Conservation (phyloP, 2,329 filamentous ascomycete genomes). For the Nemania sp. region DNA sequence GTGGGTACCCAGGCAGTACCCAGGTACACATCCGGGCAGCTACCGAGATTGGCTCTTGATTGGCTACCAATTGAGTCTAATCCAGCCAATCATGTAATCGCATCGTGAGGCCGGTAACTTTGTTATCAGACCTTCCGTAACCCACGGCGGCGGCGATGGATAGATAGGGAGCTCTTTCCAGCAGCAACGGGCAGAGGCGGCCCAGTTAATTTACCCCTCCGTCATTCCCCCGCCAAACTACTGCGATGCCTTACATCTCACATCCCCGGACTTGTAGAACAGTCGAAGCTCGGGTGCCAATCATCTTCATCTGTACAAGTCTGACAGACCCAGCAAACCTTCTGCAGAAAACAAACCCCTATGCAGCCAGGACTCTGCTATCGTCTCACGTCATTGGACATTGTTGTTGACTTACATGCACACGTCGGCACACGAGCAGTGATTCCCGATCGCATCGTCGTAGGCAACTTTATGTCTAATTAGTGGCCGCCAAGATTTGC, state of each 20-base stretch:
- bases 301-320: not conserved
- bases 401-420: conserved; percentile 2
- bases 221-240: conserved; percentile 6
- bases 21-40: not conserved
- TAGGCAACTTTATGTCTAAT: not conserved
- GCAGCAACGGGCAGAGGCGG: no score
- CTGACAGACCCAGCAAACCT: not conserved
- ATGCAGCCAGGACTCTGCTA: conserved; percentile 20
- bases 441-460: conserved; percentile 11
- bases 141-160: no score
- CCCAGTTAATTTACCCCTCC: no score
- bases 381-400: conserved; percentile 31
- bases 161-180: no score
- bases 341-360: conserved; percentile 18
- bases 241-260: not conserved
- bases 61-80: not conserved
- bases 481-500: conserved; percentile 17
- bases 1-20: not conserved
- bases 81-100: conserved; percentile 27
- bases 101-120: no score
- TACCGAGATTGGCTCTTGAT: not conserved
- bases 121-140: no score
- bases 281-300: conserved; percentile 11
- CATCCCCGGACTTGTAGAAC: conserved; percentile 8
- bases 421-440: conserved; percentile 9